Percentiles rank a stretch among this genome's conserved stretches.
These are phyloP conservation scores for Alternaria arborescens DNA, from an alignment of 2,329 filamentous ascomycete genomes.

Conservation along the genomic window DNA sequence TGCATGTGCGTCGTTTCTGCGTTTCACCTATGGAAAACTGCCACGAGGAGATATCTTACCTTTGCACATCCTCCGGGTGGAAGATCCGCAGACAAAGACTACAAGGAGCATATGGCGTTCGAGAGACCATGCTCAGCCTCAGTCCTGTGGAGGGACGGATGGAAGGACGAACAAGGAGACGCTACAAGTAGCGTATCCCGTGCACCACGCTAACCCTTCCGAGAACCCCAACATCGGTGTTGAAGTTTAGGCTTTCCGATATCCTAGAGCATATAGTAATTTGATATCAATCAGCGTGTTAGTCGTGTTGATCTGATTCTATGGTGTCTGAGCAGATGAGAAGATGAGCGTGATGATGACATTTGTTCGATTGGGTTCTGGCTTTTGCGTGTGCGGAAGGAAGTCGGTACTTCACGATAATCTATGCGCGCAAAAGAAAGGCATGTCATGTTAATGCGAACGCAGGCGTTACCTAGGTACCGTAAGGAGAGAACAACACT, in stretches of 20 bases:
- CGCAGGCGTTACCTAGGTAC: not conserved
- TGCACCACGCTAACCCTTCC: not conserved
- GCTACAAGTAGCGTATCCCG: not conserved
- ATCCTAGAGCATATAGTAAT: not conserved
- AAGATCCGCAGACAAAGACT: not conserved
- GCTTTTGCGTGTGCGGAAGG: not conserved
- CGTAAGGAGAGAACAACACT: not conserved
- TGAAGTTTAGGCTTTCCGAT: conserved; percentile 2
- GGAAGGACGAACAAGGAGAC: not conserved
- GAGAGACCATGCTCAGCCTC: not conserved
- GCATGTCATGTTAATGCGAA: not conserved
- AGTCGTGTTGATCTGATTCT: not conserved
- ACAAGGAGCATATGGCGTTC: not conserved
- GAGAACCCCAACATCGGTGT: not conserved
- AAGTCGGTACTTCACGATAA: conserved; percentile 6
- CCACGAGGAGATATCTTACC: conserved; percentile 1
- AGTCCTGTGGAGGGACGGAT: not conserved
- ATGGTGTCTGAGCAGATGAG: not conserved
- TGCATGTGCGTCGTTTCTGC: not conserved
- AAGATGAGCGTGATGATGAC: not conserved
- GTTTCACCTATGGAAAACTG: conserved; percentile 3
- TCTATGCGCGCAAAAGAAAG: conserved; percentile 8
- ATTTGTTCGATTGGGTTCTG: conserved; percentile 1
- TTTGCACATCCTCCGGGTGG: not conserved
- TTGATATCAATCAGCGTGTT: conserved; percentile 1